These are phyloP conservation scores for Prunus mongolica DNA, from an alignment of 306 rosid genomes.

Conservation along the genomic window DNA sequence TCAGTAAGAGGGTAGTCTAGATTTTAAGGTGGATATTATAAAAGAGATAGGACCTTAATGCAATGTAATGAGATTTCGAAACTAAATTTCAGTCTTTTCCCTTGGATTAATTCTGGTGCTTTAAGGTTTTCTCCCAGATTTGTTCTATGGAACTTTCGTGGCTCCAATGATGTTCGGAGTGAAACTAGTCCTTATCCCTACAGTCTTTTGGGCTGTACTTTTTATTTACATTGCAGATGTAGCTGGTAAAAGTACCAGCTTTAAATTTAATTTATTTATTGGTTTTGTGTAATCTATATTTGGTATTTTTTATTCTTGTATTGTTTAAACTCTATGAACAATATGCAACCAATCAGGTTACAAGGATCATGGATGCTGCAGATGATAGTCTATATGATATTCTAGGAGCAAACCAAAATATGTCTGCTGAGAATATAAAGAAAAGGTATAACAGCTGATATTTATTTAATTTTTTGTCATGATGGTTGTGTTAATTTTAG, in stretches of 20 bases:
- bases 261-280: neutral
- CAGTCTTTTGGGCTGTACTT: neutral
- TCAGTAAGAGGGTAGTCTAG: neutral
- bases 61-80: neutral
- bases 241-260: neutral
- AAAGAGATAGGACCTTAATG: neutral
- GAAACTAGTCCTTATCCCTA: neutral
- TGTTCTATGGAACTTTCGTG: neutral
- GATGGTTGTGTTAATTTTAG: neutral
- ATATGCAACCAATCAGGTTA: slow-evolving; percentile 49
- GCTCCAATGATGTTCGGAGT: neutral
- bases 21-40: neutral
- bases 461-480: neutral
- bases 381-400: slow-evolving; percentile 74
- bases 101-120: neutral
- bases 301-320: neutral
- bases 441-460: slow-evolving; percentile 45
- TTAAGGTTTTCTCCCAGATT: neutral
- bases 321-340: neutral
- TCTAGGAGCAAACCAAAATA: slow-evolving; percentile 75
- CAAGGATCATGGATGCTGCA: slow-evolving; percentile 78
- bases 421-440: slow-evolving; percentile 69
- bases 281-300: neutral
- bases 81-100: neutral
- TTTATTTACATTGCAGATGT: neutral